Base-by-base conservation (phyloP, 805 yeast genomes). In the Suhomyces prunicola region DNA sequence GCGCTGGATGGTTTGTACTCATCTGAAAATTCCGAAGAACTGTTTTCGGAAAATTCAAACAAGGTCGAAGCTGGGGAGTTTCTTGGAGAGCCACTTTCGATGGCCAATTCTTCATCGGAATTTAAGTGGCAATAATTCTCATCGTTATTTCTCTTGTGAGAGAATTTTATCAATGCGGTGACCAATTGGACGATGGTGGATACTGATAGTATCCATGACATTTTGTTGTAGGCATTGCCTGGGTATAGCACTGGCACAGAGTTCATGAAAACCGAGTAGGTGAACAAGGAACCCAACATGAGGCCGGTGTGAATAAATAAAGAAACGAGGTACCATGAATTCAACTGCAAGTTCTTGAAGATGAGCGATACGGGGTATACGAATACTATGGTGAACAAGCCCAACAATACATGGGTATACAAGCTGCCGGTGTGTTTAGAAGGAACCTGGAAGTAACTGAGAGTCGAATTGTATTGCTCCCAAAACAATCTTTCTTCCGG, bases 401-500 rank as follows among this genome's bases (percentile, higher is more conserved):
- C 64, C 3, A 82, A 66, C 2, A 66, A 59, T 8, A 84, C 70
- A 62, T 91, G 97, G 41, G 74, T 60, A 57, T 75, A 74, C 27
- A 91, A 70, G 1, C 85, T 78, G 12, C 74, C 54, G 52, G 82
- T 79, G 57, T 78, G 77, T 3, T 83, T 77, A 2, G 79, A 60
- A 0, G 77, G 78, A 10, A 81, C 63, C 6, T 81, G 84, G 70
- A 89, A 84, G 66, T 79, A 91, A 24, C 49, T 50, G 3, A 90
- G 85, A 1, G 93, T 86, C 12, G 96, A 83, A 63, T 88, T 84
- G 69, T 91, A 92, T 24, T 69, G 65, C 47, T 83, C 84, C 97
- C 97, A 92, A 68, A 80, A 92, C 26, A 77, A 65, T 51, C 83
- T 73, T 67, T 91, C 97, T 45, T 84, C 87, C 0, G 92, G 86